Evolutionary conservation across 257 asterid species (phyloP).

Genomic region (Solanum pinnatisectum): DNA sequence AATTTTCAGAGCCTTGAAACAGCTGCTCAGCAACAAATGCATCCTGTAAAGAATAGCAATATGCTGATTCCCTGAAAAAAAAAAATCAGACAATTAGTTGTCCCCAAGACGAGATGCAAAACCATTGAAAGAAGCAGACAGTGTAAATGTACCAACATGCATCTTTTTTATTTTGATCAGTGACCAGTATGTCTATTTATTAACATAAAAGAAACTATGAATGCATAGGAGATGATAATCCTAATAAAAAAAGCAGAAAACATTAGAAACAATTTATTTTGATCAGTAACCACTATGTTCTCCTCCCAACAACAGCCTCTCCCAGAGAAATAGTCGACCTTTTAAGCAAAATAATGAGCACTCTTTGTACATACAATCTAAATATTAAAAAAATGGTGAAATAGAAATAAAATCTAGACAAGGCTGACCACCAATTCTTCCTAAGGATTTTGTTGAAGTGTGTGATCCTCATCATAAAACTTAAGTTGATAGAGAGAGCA

Average conservation of each 20-base stretch:
- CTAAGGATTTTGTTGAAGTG: not conserved
- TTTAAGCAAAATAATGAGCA: not conserved
- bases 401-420: not conserved
- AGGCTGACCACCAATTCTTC: not conserved
- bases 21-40: conserved; percentile 64
- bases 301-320: not conserved
- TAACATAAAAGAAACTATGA: not conserved
- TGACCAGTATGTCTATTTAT: not conserved
- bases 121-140: not conserved
- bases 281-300: not conserved
- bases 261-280: not conserved
- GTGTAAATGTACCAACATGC: not conserved
- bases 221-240: not conserved
- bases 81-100: not conserved
- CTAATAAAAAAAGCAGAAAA: not conserved
- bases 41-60: conserved; percentile 69
- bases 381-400: not conserved
- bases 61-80: conserved; percentile 51
- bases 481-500: not conserved
- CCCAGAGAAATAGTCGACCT: not conserved
- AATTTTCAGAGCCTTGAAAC: conserved; percentile 69
- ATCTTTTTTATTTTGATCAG: not conserved
- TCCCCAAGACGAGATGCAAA: not conserved
- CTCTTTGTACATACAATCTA: not conserved
- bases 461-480: not conserved